These are phyloP conservation scores for Trypanosomatidae sp. DNA, from an alignment of 208 protist species.

Conservation along the genomic window DNA sequence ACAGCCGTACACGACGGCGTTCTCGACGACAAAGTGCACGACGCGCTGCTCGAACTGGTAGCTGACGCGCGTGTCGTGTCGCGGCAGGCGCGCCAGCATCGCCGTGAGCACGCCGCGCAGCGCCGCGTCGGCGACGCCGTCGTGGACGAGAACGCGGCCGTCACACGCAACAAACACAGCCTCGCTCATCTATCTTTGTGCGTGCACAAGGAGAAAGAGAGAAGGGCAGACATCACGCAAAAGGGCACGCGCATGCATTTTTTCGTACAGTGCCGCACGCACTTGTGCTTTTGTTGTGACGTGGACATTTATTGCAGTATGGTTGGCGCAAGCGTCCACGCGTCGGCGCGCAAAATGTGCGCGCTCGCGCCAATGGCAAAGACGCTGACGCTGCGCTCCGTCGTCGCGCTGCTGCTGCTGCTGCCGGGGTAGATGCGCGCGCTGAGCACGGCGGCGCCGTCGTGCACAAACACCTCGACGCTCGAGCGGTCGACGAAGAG, in stretches of 20 bases:
- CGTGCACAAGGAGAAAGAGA: background rate
- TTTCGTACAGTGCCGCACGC: background rate
- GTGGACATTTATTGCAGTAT: conserved; percentile 16
- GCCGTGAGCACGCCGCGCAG: too few relatives aligned
- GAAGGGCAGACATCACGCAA: conserved; percentile 1
- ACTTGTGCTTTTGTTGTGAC: background rate
- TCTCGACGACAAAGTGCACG: conserved; percentile 79
- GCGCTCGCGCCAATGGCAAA: conserved; percentile 29
- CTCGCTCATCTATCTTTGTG: conserved; percentile 20
- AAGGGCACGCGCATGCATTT: too few relatives aligned
- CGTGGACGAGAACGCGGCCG: conserved; percentile 24
- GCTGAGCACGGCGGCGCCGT: conserved; percentile 23
- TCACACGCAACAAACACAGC: conserved; percentile 38
- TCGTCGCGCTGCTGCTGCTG: background rate
- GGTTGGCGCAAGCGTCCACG: conserved; percentile 20
- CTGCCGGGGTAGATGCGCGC: conserved; percentile 23
- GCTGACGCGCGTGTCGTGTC: conserved; percentile 56
- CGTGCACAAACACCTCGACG: conserved; percentile 46
- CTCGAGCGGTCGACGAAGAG: conserved; percentile 41
- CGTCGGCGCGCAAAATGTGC: conserved; percentile 14
- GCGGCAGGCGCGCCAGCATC: conserved; percentile 58
- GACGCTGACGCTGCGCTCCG: conserved; percentile 13
- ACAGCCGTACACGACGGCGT: conserved; percentile 71
- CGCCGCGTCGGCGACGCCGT: conserved; percentile 23
- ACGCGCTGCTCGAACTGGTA: conserved; percentile 60